phyloP scores from a whole-genome alignment of 257 asterid species.

The Gardenia jasminoides region DNA sequence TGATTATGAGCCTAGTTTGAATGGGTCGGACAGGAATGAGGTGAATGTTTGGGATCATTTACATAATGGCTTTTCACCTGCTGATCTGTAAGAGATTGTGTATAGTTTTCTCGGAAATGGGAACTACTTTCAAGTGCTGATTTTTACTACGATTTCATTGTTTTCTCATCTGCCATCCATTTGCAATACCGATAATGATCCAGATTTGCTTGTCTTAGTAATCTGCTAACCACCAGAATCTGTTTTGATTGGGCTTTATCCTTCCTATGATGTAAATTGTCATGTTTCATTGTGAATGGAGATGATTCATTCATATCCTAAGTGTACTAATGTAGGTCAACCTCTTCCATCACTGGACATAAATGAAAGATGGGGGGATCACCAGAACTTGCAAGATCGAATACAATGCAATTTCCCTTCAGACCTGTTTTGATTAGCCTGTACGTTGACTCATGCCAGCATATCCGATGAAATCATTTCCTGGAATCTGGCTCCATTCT shows the following conservation, averaged over 20 bases:
- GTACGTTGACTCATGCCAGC: conserved; percentile 5
- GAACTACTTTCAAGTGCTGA: neutral
- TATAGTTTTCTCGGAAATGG: neutral
- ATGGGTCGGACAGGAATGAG: neutral
- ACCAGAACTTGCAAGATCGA: neutral
- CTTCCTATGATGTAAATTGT: neutral
- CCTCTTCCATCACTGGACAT: neutral
- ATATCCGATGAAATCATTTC: neutral
- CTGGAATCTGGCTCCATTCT: neutral
- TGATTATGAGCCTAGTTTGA: neutral
- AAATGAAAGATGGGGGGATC: neutral
- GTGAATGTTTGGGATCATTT: neutral
- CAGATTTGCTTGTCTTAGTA: neutral
- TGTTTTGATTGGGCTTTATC: neutral
- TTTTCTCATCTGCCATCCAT: neutral
- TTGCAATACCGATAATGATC: neutral
- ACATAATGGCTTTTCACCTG: neutral
- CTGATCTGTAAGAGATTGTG: neutral
- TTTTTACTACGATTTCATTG: neutral
- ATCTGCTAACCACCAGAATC: no score
- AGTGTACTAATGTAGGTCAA: neutral
- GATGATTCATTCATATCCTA: neutral
- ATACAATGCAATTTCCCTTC: neutral
- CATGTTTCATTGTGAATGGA: neutral
- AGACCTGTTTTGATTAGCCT: neutral